phyloP scores from a whole-genome alignment of 2,329 filamentous ascomycete species.

The Cadophora sp. region DNA sequence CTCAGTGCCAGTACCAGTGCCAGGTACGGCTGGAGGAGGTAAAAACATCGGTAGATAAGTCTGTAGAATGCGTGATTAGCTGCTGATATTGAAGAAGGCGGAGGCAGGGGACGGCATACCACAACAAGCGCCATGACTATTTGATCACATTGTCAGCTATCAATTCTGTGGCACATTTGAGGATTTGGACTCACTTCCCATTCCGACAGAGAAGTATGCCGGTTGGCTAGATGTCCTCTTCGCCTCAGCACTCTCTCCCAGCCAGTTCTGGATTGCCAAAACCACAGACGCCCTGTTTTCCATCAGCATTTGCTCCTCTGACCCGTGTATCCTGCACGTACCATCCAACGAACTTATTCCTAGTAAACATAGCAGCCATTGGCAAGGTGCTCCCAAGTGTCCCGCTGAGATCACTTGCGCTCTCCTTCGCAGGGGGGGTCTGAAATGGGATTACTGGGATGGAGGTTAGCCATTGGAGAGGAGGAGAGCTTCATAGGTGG shows the following conservation, averaged over 20 bases:
- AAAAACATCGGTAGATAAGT: conserved; percentile 71
- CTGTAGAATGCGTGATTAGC: conserved; percentile 40
- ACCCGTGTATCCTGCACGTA: conserved; percentile 43
- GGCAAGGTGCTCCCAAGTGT: conserved; percentile 80
- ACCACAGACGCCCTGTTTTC: conserved; percentile 71
- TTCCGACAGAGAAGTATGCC: conserved; percentile 75
- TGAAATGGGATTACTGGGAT: conserved; percentile 84
- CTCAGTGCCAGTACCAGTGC: conserved; percentile 51
- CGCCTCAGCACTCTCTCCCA: conserved; percentile 74
- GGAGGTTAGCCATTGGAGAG: conserved; percentile 20
- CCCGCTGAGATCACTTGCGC: conserved; percentile 72
- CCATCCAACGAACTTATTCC: conserved; percentile 82
- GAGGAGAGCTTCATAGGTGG: conserved; percentile 24
- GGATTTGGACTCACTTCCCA: conserved; percentile 66
- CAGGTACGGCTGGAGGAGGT: conserved; percentile 54
- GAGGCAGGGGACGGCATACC: conserved; percentile 46
- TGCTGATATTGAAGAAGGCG: neutral
- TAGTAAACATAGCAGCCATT: conserved; percentile 94
- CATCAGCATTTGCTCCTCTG: conserved; percentile 23
- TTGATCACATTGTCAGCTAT: conserved; percentile 15
- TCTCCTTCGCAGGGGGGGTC: conserved; percentile 71
- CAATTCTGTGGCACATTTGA: neutral
- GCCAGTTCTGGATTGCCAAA: conserved; percentile 77
- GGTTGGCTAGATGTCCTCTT: conserved; percentile 72
- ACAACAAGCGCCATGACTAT: conserved; percentile 47